Conservation (phyloP, 2,329 filamentous ascomycete species). For the Xylaria sp. region DNA sequence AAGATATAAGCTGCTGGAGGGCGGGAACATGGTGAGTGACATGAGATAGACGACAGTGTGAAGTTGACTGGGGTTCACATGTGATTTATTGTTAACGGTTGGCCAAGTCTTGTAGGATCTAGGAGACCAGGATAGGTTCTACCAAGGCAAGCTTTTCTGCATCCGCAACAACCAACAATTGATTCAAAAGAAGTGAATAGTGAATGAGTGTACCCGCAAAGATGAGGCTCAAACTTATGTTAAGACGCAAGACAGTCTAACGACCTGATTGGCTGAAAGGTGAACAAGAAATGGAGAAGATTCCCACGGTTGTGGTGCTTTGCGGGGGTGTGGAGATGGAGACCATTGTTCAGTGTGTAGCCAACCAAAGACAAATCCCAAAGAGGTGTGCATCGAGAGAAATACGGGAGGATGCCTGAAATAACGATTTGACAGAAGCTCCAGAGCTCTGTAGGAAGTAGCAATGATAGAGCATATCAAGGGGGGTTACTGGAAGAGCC, state of each 20-base stretch:
- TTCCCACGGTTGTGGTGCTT: slow-evolving; percentile 19
- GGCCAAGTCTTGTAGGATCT: background rate
- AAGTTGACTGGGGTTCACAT: background rate
- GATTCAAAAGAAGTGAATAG: background rate
- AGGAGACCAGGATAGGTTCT: background rate
- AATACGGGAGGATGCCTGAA: background rate
- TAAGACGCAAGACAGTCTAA: background rate
- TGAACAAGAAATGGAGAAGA: slow-evolving; percentile 18
- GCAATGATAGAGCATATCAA: no score
- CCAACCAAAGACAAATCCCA: background rate
- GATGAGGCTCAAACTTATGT: slow-evolving; percentile 23
- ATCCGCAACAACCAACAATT: background rate
- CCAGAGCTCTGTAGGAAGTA: no score
- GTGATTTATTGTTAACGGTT: background rate
- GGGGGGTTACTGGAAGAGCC: no score
- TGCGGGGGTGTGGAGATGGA: slow-evolving; percentile 11
- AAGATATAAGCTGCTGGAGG: background rate
- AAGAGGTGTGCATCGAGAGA: background rate
- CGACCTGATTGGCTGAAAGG: slow-evolving; percentile 17
- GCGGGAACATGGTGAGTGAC: slow-evolving; percentile 11
- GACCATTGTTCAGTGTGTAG: background rate
- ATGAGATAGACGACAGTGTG: background rate
- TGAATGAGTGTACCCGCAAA: background rate
- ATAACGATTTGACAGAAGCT: background rate
- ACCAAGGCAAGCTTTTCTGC: background rate